These are phyloP conservation scores for Niebla homalea DNA, from an alignment of 495 filamentous ascomycete species.

Conservation along the genomic window DNA sequence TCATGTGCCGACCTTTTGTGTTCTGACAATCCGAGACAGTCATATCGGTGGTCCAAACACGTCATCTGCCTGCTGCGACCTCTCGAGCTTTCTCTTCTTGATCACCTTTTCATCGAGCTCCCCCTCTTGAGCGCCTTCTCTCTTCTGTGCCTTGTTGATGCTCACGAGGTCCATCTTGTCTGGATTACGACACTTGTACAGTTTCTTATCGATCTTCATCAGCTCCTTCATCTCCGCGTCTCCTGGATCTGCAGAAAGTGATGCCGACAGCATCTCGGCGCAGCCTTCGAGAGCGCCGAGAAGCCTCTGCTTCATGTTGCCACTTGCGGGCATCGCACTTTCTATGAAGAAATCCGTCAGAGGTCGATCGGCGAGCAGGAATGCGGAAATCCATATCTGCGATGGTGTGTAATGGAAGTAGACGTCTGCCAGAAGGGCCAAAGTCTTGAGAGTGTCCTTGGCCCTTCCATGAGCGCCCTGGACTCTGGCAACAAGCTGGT, in stretches of 20 bases:
- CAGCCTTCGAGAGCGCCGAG: slow-evolving; percentile 31
- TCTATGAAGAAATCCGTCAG: slow-evolving; percentile 60
- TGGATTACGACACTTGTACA: slow-evolving; percentile 67
- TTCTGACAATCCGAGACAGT: too few species aligned
- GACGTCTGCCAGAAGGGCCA: slow-evolving; percentile 74
- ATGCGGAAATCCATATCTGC: slow-evolving; percentile 78
- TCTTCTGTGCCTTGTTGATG: slow-evolving; percentile 29
- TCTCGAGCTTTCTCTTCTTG: slow-evolving; percentile 49
- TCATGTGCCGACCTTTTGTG: too few species aligned
- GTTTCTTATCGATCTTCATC: slow-evolving; percentile 52
- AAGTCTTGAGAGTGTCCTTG: slow-evolving; percentile 58
- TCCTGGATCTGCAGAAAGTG: slow-evolving; percentile 27
- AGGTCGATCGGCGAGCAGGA: slow-evolving; percentile 59
- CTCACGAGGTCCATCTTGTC: slow-evolving; percentile 34
- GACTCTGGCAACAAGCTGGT: slow-evolving; percentile 33
- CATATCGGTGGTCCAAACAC: slow-evolving; percentile 16
- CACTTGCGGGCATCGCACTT: slow-evolving; percentile 44
- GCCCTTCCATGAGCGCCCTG: slow-evolving; percentile 55
- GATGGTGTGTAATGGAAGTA: slow-evolving; percentile 94
- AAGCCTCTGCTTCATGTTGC: slow-evolving; percentile 27
- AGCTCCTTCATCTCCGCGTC: slow-evolving; percentile 37
- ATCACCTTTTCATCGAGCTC: slow-evolving; percentile 21
- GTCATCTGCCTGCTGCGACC: slow-evolving; percentile 41
- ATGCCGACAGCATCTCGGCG: slow-evolving; percentile 26
- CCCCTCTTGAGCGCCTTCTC: slow-evolving; percentile 18